phyloP scores from a whole-genome alignment of 164 flowering plant species.

The Macadamia tetraphylla region DNA sequence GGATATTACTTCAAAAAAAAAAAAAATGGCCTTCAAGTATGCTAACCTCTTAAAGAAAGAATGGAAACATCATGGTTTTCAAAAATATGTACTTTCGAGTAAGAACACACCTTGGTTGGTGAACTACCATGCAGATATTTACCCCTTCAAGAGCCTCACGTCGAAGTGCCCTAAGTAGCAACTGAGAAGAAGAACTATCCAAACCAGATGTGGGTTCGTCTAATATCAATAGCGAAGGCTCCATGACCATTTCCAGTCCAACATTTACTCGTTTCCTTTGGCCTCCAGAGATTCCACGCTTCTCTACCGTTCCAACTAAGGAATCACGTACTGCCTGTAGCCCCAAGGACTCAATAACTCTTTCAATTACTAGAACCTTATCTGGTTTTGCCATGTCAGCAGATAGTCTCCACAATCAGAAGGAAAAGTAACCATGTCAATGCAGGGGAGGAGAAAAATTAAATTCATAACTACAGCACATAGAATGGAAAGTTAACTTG shows the following conservation, averaged over 20 bases:
- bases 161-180: conserved; percentile 90
- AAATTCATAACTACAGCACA: neutral
- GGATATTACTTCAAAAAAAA: neutral
- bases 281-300: conserved; percentile 97
- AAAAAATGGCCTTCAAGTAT: neutral
- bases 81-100: neutral
- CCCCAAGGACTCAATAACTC: conserved; percentile 92
- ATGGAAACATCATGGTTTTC: neutral
- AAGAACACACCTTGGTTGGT: conserved; percentile 82
- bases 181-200: conserved; percentile 90
- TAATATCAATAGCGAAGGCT: conserved; percentile 87
- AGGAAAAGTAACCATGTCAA: conserved; percentile 12
- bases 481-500: neutral
- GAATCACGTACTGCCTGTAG: conserved; percentile 80
- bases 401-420: conserved; percentile 45
- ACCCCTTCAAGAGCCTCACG: conserved; percentile 98
- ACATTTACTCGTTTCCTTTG: conserved; percentile 98
- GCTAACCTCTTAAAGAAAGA: neutral
- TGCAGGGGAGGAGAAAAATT: neutral
- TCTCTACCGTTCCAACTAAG: conserved; percentile 95
- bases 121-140: conserved; percentile 92
- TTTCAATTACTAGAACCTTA: conserved; percentile 85
- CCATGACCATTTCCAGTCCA: conserved; percentile 99
- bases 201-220: conserved; percentile 98
- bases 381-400: conserved; percentile 75